Base-by-base conservation (phyloP, 805 yeast species). In the Ogataea allantospora region DNA sequence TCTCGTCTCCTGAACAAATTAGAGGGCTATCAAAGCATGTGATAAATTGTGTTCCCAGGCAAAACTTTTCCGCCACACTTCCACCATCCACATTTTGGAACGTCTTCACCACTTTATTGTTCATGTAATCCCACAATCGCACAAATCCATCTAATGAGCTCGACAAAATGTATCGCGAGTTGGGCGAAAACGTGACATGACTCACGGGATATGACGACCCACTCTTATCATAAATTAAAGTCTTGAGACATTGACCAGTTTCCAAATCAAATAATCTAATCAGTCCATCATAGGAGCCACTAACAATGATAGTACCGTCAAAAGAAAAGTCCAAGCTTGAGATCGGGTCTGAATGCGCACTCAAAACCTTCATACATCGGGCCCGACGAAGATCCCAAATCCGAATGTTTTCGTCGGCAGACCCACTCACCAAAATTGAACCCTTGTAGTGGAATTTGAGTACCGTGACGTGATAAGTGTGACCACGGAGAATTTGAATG, bases 321-420 rank as follows among this genome's bases (percentile, higher is more conserved):
- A 75, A 78, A 2, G 85, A 77, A 32, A 91, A 63, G 51, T 87
- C 81, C 1, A 89, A 67, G 0, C 86, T 72, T 15, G 86, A 78
- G 2, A 93, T 84, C 0, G 97, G 95, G 50, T 88, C 97, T 0
- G 95, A 78, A 62, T 91, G 99, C 0, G 98, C 97, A 26, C 95
- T 83, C 33, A 91, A 65, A 0, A 95, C 86, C 54, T 83, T 80
- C 50, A 88, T 63, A 39, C 85, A 75, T 26, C 71, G 71, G 1
- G 95, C 95, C 13, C 77, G 67, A 21, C 69, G 66, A 2, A 83
- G 75, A 60, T 91, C 96, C 99, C 99, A 91, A 2, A 91, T 72
- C 35, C 89, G 74, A 11, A 93, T 80, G 35, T 91, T 87, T 56
- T 91, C 98, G 60, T 91, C 99, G 34, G 93, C 77, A 1, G 95